A percentile compares a stretch with the other conserved stretches of the same genome.
These are phyloP conservation scores for Cicer bijugum DNA, from an alignment of 306 rosid genomes.

Conservation along the genomic window DNA sequence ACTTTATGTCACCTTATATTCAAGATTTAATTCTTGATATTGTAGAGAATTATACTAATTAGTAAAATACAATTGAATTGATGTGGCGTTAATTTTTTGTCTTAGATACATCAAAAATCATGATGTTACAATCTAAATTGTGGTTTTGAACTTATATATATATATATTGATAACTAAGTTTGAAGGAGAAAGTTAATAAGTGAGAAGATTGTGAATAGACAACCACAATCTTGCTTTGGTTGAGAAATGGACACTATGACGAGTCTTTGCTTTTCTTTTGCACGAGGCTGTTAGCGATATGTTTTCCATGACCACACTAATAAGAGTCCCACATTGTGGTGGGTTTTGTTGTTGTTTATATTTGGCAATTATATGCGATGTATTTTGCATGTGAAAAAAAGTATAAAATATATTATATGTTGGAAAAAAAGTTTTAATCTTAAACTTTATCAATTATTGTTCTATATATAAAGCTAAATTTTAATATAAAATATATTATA, in stretches of 20 bases:
- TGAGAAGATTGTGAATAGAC: slow-evolving; percentile 52
- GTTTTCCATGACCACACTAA: slow-evolving; percentile 44
- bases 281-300: slow-evolving; percentile 40
- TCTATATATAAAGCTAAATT: too few relatives aligned
- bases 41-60: neutral
- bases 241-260: slow-evolving; percentile 44
- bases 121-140: neutral
- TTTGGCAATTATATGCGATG: too few relatives aligned
- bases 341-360: too few relatives aligned
- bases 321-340: too few relatives aligned
- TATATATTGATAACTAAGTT: slow-evolving; percentile 30
- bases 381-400: too few relatives aligned
- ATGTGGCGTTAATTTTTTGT: neutral
- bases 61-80: neutral
- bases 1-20: slow-evolving; percentile 27
- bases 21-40: neutral
- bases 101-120: neutral
- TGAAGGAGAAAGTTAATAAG: slow-evolving; percentile 27
- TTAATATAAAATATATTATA: too few relatives aligned
- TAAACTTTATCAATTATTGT: too few relatives aligned
- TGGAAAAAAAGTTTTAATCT: too few relatives aligned
- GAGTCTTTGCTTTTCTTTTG: slow-evolving; percentile 19
- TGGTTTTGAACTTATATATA: neutral
- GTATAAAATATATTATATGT: too few relatives aligned
- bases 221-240: slow-evolving; percentile 40